Conservation (phyloP, 345 rosid genomes). For the Eucalyptus urophylla region DNA sequence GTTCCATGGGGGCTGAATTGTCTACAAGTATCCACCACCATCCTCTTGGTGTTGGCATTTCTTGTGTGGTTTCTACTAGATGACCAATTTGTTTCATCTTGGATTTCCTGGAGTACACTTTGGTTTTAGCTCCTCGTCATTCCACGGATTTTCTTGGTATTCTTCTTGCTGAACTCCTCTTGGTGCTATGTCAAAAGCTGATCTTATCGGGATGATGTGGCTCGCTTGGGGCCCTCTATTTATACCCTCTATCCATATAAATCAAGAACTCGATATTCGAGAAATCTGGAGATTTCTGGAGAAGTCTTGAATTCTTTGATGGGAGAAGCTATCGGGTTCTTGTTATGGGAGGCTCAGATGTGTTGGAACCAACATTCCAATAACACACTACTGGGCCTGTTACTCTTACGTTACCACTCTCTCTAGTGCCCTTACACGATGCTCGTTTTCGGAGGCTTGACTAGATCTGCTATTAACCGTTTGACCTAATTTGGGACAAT, state of each 20-base stretch:
- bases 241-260: neutral
- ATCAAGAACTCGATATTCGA: neutral
- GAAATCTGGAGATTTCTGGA: neutral
- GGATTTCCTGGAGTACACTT: neutral
- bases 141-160: neutral
- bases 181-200: neutral
- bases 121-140: neutral
- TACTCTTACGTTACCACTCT: neutral
- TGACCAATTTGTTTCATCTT: neutral
- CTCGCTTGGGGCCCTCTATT: neutral
- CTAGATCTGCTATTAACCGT: neutral
- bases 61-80: neutral
- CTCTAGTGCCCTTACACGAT: neutral
- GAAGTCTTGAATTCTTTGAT: neutral
- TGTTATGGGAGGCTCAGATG: too few relatives aligned
- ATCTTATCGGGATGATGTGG: neutral
- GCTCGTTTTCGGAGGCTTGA: neutral
- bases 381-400: neutral
- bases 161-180: neutral
- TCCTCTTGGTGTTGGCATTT: neutral
- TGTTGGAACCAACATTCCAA: neutral
- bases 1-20: neutral
- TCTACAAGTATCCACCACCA: neutral
- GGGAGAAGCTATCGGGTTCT: neutral
- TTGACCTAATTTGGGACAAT: neutral